Evolutionary conservation across 169 alveolate species (phyloP), one percentile per base, ranked within the genome.

Genomic region (Cryptosporidium canis): DNA sequence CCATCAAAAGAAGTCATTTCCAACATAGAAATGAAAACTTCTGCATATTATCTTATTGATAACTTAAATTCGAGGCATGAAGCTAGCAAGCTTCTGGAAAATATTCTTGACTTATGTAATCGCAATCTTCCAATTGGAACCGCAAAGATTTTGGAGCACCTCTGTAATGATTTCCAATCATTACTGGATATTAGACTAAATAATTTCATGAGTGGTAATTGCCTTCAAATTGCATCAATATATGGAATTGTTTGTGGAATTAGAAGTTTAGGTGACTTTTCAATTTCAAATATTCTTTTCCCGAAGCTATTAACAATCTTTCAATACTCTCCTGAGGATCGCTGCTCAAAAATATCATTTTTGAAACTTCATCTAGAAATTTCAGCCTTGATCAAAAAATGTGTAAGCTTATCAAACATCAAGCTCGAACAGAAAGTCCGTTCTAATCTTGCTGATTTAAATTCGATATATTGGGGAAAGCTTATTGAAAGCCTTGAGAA

Each of bases 161-260:
- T 77, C n/a, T 7, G 31, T 45, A 37, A 27, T 55, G 8, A 27
- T 24, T 77, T 58, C 45, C 16, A 77, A 58, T 41, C 55, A 14
- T 21, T 77, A 18, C 18, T 77, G 58, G 72, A 58, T 24, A 37
- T 18, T 43, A 33, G 64, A 35, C n/a, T 77, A 29, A 35, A 18
- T 33, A 35, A 61, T 61, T 12, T 77, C 24, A 29, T 7, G 3
- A 77, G n/a, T 24, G 37, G 70, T n/a, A 77, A 58, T 77, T 58
- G 47, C 24, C 61, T 77, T 41, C 77, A 77, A 11, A 77, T 55
- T 58, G 87, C 87, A 56, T 55, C 87, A 27, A 39, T 77, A 43
- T 77, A 58, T 27, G 87, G 87, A 12, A 18, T 77, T 29, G 64
- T 77, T 24, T 77, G 87, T 3, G 87, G 87, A 77, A 77, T 77